Evolutionary conservation across 73 alveolate genomes (phyloP), one percentile per base, ranked within the genome.

Genomic region (Stentor coeruleus): DNA sequence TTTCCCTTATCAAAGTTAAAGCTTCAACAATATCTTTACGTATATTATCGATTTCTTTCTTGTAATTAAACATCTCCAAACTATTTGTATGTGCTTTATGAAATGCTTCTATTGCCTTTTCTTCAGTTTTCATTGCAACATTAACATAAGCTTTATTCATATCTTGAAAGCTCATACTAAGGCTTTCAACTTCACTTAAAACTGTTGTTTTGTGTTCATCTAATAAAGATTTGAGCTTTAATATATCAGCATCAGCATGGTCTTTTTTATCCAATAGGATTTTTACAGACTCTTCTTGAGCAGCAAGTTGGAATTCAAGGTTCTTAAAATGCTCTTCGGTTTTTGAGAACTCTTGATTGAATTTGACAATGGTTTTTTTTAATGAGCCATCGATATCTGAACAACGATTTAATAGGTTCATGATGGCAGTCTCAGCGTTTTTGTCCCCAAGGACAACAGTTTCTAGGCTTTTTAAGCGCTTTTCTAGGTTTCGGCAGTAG

Each of bases 81-180:
- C 40, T 20, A 2, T 66, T 66, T 33, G n/a, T 26, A 20, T 20
- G 37, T 26, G 79, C n/a, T 33, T 66, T 66, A 2, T 0, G n/a
- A 20, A 66, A 15, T 26, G 79, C n/a, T 26, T 31, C 37, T 28
- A 20, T 33, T 0, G 79, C 79, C 33, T 66, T 66, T 66, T 66
- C 79, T 40, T 66, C 79, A 1, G 79, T 40, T 33, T 31, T 20
- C n/a, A 26, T 20, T 11, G n/a, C 37, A 31, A 20, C 20, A 1
- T 20, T 31, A 14, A 66, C 33, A 66, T 66, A 66, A 20, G 39
- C 79, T 40, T 66, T 66, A 20, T 20, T 66, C 79, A 66, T 66
- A 28, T 66, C 79, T 33, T 66, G 79, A 66, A 66, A 66, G 11
- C 79, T 26, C 14, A 40, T 1, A 31, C 33, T 66, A 14, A 66